These are phyloP conservation scores for Colletotrichum sansevieriae DNA, from an alignment of 2,329 filamentous ascomycete genomes.

Conservation along the genomic window DNA sequence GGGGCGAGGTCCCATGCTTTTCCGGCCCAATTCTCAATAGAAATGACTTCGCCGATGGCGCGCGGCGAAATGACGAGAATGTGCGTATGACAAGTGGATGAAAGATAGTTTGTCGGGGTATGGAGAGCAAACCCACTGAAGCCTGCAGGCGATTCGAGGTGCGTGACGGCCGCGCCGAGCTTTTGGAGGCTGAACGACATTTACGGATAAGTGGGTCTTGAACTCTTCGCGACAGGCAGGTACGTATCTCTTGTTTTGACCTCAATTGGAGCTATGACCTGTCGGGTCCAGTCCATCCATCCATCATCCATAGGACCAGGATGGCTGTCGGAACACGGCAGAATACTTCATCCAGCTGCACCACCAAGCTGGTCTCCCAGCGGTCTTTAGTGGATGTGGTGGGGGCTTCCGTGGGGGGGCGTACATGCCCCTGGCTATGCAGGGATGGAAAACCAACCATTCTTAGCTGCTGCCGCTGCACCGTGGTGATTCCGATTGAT, in stretches of 20 bases:
- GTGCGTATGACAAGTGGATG: conserved; percentile 9
- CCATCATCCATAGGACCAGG: not conserved
- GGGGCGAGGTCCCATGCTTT: conserved; percentile 42
- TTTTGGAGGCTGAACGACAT: conserved; percentile 39
- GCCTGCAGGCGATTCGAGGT: conserved; percentile 31
- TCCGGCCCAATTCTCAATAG: conserved; percentile 17
- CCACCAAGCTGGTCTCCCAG: conserved; percentile 20
- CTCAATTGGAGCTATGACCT: too few species aligned
- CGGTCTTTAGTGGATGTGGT: conserved; percentile 12
- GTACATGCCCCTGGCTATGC: conserved; percentile 31
- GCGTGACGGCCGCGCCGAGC: conserved; percentile 39
- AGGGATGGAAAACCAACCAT: conserved; percentile 38
- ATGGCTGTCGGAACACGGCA: conserved; percentile 19
- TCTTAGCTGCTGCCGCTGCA: conserved; percentile 35
- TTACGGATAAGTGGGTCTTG: conserved; percentile 21
- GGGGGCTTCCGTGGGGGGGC: not conserved
- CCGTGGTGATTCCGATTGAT: conserved; percentile 39
- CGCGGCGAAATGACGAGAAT: not conserved
- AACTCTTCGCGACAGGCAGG: not conserved
- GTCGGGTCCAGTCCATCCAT: not conserved
- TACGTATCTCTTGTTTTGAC: not conserved
- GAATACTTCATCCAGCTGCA: conserved; percentile 33
- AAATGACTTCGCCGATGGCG: conserved; percentile 1
- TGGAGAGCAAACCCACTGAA: conserved; percentile 18
- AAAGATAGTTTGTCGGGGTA: not conserved